Base-by-base conservation (phyloP, 2,329 filamentous ascomycete genomes). In the Penicillium sp. region DNA sequence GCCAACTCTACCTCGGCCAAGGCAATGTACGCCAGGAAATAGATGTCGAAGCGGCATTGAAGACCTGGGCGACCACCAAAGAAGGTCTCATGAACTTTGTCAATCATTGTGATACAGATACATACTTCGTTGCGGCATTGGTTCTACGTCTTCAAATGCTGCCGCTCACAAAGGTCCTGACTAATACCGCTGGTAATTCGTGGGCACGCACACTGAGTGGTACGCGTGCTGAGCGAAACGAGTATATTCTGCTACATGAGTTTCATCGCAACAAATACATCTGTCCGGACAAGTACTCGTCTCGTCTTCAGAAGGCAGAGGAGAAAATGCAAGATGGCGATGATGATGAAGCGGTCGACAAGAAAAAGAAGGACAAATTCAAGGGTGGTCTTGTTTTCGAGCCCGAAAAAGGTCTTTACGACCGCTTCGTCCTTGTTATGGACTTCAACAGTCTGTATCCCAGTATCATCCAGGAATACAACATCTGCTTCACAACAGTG, bases 361-460 rank as follows among this genome's bases (percentile, higher is more conserved):
- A 83, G 57, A 99, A 97, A 78, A 99, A 97, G 81, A 99, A 97
- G 75, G 95, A 99, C 78, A 99, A 97, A 76, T 99, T 89, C 81
- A 97, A 99, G 79, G 94, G 94, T 71, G 94, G 95, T 81, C 86
- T 99, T 32, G 94, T 99, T 55, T 97, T 99, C 66, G 94, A 99
- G 73, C 94, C 94, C 5, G 92, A 97, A 73, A 97, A 93, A 74
- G 94, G 95, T 18, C 83, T 99, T 5, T 99, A 99, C 71, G 94
- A 99, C 82, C 96, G 95, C 76, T 97, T 95, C 74, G 89, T 99
- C 52, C 84, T 99, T 54, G 95, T 99, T 74, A 99, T 99, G 95
- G 94, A 99, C 80, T 99, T 99, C 81, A 99, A 99, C 82, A 97
- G 92, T 67, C 81, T 99, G 60, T 99, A 99, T 69, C 94, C 94